Evolutionary conservation across 78 protist species (phyloP).

Genomic region (Speleostelium caveatum): DNA sequence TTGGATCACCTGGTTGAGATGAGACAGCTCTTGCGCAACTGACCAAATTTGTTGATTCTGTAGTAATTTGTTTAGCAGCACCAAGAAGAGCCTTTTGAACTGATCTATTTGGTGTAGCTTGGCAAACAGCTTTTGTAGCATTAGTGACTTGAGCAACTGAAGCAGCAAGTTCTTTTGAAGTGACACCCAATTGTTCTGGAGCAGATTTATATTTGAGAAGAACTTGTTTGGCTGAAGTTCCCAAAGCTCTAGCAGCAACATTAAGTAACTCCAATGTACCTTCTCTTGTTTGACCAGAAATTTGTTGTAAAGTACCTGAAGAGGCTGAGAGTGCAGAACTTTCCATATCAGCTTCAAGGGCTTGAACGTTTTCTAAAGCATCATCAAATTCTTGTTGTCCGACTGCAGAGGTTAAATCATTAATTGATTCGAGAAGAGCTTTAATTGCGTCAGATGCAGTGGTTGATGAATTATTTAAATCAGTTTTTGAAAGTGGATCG

Average conservation of each 20-base stretch:
- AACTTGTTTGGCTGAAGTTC: conserved; percentile 62
- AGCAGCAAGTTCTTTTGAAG: conserved; percentile 45
- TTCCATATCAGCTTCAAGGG: conserved; percentile 75
- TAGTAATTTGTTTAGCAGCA: conserved; percentile 77
- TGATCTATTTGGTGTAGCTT: conserved; percentile 49
- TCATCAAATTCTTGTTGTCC: conserved; percentile 77
- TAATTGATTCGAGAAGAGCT: conserved; percentile 66
- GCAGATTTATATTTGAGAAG: conserved; percentile 49
- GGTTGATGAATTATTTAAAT: conserved; percentile 35
- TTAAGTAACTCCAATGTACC: conserved; percentile 66
- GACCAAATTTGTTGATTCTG: conserved; percentile 59
- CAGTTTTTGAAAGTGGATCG: conserved; percentile 38
- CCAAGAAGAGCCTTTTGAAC: conserved; percentile 75
- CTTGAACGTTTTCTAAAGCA: conserved; percentile 71
- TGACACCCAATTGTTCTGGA: conserved; percentile 77
- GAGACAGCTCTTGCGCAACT: conserved; percentile 75
- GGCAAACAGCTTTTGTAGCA: conserved; percentile 78
- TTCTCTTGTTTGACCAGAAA: conserved; percentile 76
- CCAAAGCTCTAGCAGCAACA: conserved; percentile 69
- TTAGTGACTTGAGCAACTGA: conserved; percentile 76
- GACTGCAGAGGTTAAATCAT: conserved; percentile 49
- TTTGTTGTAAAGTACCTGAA: conserved; percentile 21
- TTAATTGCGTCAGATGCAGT: conserved; percentile 63
- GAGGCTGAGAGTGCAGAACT: conserved; percentile 11
- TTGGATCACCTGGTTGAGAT: conserved; percentile 74